Evolutionary conservation across 768 basidiomycete genomes (phyloP).

Genomic region (Crassisporium funariophilum): DNA sequence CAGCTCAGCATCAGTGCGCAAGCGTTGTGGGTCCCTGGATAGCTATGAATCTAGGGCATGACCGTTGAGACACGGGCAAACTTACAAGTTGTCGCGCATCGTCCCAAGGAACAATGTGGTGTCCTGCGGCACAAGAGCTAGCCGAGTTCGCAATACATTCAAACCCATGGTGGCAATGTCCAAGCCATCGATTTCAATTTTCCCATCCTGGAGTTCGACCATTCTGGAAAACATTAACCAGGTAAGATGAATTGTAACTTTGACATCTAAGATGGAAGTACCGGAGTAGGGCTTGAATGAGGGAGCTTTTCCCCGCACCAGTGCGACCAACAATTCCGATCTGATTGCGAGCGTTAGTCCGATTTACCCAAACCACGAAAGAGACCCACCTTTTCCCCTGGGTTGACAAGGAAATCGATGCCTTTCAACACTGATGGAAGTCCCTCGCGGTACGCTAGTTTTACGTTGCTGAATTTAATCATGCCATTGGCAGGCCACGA

Average conservation of each 20-base stretch:
- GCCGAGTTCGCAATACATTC: slow-evolving; percentile 49
- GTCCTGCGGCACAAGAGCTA: slow-evolving; percentile 73
- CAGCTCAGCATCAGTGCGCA: slow-evolving; percentile 59
- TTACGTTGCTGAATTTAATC: slow-evolving; percentile 57
- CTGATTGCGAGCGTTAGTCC: slow-evolving; percentile 19
- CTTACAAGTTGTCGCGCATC: slow-evolving; percentile 44
- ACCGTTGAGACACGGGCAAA: background rate
- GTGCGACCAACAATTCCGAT: slow-evolving; percentile 52
- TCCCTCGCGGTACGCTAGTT: slow-evolving; percentile 60
- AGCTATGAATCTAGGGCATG: background rate
- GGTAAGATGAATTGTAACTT: too few species aligned
- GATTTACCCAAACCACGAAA: background rate
- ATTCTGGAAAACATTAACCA: slow-evolving; percentile 27
- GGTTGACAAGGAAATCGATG: slow-evolving; percentile 53
- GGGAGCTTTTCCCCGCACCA: slow-evolving; percentile 56
- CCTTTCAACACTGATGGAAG: slow-evolving; percentile 67
- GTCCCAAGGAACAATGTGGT: slow-evolving; percentile 50
- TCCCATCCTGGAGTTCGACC: slow-evolving; percentile 60
- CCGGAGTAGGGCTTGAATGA: slow-evolving; percentile 61
- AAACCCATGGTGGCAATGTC: slow-evolving; percentile 56
- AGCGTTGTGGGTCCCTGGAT: slow-evolving; percentile 53
- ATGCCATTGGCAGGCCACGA: slow-evolving; percentile 54
- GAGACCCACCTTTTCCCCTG: slow-evolving; percentile 63
- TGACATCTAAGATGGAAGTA: slow-evolving; percentile 19
- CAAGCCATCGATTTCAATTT: slow-evolving; percentile 56